A percentile compares a stretch with the other conserved stretches of the same genome.
Evolutionary conservation across 768 basidiomycete species (phyloP).

Genomic region (Rossbeevera mucosa): DNA sequence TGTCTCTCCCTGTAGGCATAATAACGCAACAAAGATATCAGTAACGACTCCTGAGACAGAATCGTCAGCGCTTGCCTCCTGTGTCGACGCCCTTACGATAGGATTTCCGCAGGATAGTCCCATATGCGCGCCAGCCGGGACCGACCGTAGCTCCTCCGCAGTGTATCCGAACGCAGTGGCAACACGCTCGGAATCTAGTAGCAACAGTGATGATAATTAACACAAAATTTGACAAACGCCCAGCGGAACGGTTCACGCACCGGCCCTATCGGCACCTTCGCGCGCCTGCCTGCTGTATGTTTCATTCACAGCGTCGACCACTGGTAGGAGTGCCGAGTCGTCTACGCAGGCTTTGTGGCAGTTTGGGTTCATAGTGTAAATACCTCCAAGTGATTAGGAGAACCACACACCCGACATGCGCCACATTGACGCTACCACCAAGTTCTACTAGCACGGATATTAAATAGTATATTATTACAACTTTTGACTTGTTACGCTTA

Average conservation of each 20-base stretch:
- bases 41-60: neutral
- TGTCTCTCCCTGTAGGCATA: conserved; percentile 43
- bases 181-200: conserved; percentile 12
- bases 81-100: conserved; percentile 41
- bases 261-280: conserved; percentile 4
- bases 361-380: neutral
- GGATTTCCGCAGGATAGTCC: conserved; percentile 58
- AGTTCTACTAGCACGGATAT: neutral
- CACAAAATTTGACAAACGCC: neutral
- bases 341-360: neutral
- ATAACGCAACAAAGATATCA: neutral
- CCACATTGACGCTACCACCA: no score
- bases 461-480: no score
- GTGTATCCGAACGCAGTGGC: conserved; percentile 46
- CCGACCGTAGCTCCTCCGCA: conserved; percentile 36
- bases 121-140: conserved; percentile 44
- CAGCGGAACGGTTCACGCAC: conserved; percentile 7
- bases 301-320: conserved; percentile 5
- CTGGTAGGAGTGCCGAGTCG: neutral
- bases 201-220: neutral
- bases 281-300: conserved; percentile 11
- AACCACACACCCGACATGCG: no score
- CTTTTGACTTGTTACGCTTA: no score
- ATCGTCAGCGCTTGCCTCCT: conserved; percentile 34
- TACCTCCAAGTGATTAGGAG: no score